Percentiles rank a stretch among this genome's conserved stretches.
These are phyloP conservation scores for Trypanosoma vivax DNA, from an alignment of 208 protist genomes.

Conservation along the genomic window DNA sequence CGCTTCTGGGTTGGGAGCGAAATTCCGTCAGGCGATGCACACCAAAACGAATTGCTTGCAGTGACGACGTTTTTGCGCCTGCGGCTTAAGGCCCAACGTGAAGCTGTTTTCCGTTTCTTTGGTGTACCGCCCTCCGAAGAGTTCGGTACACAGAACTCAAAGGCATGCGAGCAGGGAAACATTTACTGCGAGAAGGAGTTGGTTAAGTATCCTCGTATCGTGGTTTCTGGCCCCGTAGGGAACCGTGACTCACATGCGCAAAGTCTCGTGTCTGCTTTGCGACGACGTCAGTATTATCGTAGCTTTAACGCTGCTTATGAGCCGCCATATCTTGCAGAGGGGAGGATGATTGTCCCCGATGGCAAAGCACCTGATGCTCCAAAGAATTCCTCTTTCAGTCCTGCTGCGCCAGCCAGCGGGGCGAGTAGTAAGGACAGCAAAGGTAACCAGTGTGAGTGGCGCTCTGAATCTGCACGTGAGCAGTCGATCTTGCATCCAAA, in stretches of 20 bases:
- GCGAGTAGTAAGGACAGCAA: not conserved
- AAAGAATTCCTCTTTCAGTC: too few species aligned
- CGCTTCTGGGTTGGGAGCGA: not conserved
- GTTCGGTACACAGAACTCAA: not conserved
- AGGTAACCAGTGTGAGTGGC: not conserved
- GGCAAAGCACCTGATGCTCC: too few species aligned
- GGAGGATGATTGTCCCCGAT: too few species aligned
- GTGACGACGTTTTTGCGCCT: not conserved
- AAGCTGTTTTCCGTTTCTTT: conserved; percentile 15
- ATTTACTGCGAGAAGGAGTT: conserved; percentile 8
- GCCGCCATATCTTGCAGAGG: not conserved
- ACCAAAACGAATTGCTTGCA: not conserved
- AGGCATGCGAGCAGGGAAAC: not conserved
- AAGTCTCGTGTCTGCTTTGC: conserved; percentile 24
- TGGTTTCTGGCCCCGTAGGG: conserved; percentile 44
- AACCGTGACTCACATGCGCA: conserved; percentile 30
- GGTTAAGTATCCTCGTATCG: conserved; percentile 66
- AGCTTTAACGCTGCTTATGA: conserved; percentile 26
- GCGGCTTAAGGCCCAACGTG: conserved; percentile 1
- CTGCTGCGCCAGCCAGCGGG: too few species aligned
- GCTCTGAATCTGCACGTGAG: not conserved
- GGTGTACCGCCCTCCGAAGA: conserved; percentile 6
- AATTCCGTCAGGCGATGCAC: not conserved
- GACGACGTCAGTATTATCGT: conserved; percentile 43
- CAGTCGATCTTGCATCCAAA: too few species aligned